These are phyloP conservation scores for Helotiales sp. DNA, from an alignment of 2,329 filamentous ascomycete species.

Conservation along the genomic window DNA sequence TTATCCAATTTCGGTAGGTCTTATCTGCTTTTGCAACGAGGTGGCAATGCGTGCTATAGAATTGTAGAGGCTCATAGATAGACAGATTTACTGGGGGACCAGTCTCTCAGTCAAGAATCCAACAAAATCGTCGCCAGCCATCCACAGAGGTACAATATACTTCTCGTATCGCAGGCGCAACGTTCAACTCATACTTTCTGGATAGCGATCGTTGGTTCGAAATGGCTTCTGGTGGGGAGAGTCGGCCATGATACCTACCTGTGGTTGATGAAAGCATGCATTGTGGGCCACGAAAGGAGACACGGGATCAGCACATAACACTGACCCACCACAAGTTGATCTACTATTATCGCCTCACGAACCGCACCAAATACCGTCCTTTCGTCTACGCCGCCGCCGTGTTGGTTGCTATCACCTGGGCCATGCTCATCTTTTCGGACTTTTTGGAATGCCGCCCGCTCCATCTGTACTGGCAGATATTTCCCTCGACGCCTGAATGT, in stretches of 20 bases:
- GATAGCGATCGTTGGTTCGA: conserved; percentile 21
- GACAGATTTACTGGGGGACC: conserved; percentile 20
- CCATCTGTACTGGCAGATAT: conserved; percentile 22
- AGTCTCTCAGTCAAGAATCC: conserved; percentile 13
- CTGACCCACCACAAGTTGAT: conserved; percentile 16
- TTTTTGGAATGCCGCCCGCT: conserved; percentile 24
- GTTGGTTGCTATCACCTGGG: conserved; percentile 20
- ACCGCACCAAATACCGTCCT: conserved; percentile 13
- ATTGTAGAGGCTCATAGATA: neutral
- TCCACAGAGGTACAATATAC: neutral
- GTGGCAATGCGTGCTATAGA: neutral
- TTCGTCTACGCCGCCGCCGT: conserved; percentile 11
- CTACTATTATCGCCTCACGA: conserved; percentile 23
- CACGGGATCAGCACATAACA: neutral
- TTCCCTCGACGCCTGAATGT: conserved; percentile 17
- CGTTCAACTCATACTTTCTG: neutral
- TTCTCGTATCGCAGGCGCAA: neutral
- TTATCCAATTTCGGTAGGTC: conserved; percentile 17
- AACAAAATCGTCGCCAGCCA: neutral
- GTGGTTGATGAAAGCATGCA: conserved; percentile 29
- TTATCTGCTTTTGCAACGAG: neutral
- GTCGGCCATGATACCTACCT: conserved; percentile 24
- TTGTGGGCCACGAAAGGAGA: conserved; percentile 11
- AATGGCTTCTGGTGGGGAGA: conserved; percentile 20
- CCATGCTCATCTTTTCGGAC: conserved; percentile 15